Conservation (phyloP, 2,329 filamentous ascomycete species). For the Teratosphaeriaceae sp. region DNA sequence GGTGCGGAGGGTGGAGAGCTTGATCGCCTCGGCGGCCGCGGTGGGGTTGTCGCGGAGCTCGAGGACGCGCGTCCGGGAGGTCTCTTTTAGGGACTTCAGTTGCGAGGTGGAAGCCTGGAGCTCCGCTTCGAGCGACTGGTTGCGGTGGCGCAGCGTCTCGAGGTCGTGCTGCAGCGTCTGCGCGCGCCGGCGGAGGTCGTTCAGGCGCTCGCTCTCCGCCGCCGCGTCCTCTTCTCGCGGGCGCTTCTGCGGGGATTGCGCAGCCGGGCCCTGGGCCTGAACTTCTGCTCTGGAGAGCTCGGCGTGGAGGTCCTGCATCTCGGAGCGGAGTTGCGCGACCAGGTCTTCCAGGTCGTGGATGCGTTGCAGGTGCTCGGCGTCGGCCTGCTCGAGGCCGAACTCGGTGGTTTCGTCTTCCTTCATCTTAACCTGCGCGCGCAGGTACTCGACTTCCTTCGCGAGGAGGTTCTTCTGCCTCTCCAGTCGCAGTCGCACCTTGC, state of each 20-base stretch:
- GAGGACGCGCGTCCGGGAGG: constrained; percentile 72
- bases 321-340: constrained; percentile 76
- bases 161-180: constrained; percentile 77
- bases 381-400: constrained; percentile 71
- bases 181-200: constrained; percentile 80
- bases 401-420: constrained; percentile 82
- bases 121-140: constrained; percentile 67
- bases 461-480: constrained; percentile 82
- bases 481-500: constrained; percentile 62
- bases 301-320: constrained; percentile 66
- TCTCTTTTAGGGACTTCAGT: constrained; percentile 58
- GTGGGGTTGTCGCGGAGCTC: constrained; percentile 91
- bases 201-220: constrained; percentile 63
- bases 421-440: constrained; percentile 84
- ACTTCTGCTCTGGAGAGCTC: constrained; percentile 64
- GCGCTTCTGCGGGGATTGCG: constrained; percentile 44
- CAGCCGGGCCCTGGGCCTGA: constrained; percentile 40
- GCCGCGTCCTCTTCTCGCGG: constrained; percentile 42
- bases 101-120: constrained; percentile 67
- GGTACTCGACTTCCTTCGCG: constrained; percentile 87
- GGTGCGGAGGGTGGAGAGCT: constrained; percentile 68
- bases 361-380: constrained; percentile 66
- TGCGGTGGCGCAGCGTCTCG: constrained; percentile 60
- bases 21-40: constrained; percentile 74
- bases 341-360: constrained; percentile 79